Base-by-base conservation (phyloP, 108 stramenopile species). In the Skeletonema marinoi region DNA sequence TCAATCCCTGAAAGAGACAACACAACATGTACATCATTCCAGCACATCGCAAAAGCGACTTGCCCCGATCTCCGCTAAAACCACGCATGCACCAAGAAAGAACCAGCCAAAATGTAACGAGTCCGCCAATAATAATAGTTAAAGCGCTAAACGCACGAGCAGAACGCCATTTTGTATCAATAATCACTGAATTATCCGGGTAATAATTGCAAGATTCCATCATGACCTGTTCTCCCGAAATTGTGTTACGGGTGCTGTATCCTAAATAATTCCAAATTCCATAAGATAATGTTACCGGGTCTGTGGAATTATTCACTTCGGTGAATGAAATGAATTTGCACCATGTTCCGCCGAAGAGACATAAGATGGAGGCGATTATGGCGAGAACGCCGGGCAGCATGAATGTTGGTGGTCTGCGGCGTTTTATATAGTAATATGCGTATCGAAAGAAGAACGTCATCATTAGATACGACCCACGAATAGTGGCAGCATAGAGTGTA, bases 1-100 rank as follows among this genome's bases (percentile, higher is more conserved):
- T 59, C 35, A 86, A 54, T 12, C 82, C 85, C 33, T 83, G 79
- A 66, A 78, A 86, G 59, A 86, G 62, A 60, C 74, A 71, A 32
- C 74, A 71, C 5, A 78, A 31, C 48, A 81, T 68, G 60, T 71
- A 67, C 16, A 69, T 32, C 67, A 68, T 35, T 25, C 67, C 79
- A 9, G 65, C 73, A 12, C 35, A 30, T 32, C 62, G 44, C 42
- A 68, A 80, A 2, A 51, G n/a, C 0, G 50, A 51, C 50, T 51
- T 51, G 50, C 17, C 50, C 46, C 67, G 56, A 12, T 48, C 38
- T 0, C 16, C 38, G 12, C 51, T 59, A 7, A 58, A 68, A 4
- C 65, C 64, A 50, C 69, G 64, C 1, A 71, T 12, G 36, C 81
- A 86, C 19, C 75, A 60, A 6, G 78, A 66, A 6, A 82, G 42